A percentile compares a stretch with the other conserved stretches of the same genome.
These are phyloP conservation scores for Suhomyces sp. DNA, from an alignment of 805 yeast genomes.

Conservation along the genomic window DNA sequence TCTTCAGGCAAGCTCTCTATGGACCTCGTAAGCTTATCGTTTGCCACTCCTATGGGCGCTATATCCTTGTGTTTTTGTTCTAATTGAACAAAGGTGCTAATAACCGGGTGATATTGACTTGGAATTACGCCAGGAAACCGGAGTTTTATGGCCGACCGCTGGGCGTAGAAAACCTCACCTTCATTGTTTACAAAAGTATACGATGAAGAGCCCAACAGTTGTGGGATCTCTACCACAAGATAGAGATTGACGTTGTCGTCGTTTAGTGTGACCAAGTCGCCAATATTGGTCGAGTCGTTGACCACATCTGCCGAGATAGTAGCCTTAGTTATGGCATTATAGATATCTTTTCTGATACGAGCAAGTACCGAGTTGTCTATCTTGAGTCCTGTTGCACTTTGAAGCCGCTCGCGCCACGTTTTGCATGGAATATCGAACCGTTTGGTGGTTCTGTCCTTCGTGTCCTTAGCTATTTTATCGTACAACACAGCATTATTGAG, in stretches of 20 bases:
- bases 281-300: slow-evolving; percentile 36
- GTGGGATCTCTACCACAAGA: slow-evolving; percentile 56
- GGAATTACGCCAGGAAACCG: slow-evolving; percentile 58
- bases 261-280: slow-evolving; percentile 61
- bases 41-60: slow-evolving; percentile 40
- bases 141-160: slow-evolving; percentile 43
- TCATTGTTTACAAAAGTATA: slow-evolving; percentile 55
- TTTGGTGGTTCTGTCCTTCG: slow-evolving; percentile 17
- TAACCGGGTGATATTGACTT: slow-evolving; percentile 20
- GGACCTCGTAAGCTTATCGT: slow-evolving; percentile 26
- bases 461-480: slow-evolving; percentile 15
- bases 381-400: background rate
- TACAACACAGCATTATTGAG: slow-evolving; percentile 18
- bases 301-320: slow-evolving; percentile 7
- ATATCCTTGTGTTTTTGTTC: slow-evolving; percentile 31
- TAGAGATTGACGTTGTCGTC: slow-evolving; percentile 46
- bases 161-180: slow-evolving; percentile 53
- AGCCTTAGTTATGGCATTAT: slow-evolving; percentile 7
- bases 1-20: slow-evolving; percentile 18
- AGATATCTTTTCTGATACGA: background rate
- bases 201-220: slow-evolving; percentile 45
- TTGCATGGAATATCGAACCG: slow-evolving; percentile 17
- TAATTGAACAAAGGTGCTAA: slow-evolving; percentile 23
- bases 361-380: background rate
- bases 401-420: slow-evolving; percentile 17